A percentile compares a stretch with the other conserved stretches of the same genome.
Conservation (phyloP, 805 yeast species). For the Spathaspora girioi region DNA sequence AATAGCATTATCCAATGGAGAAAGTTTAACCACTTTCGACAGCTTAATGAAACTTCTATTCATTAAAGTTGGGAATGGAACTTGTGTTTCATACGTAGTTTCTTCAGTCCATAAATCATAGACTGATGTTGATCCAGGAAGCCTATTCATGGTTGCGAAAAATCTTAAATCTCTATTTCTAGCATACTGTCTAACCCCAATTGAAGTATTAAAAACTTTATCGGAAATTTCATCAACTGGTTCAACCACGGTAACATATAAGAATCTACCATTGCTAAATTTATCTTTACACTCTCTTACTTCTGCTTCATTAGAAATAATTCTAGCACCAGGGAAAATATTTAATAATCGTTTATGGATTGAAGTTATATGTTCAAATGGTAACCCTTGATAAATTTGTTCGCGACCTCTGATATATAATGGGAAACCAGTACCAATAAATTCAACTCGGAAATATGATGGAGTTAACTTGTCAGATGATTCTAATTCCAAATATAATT, state of each 20-base stretch:
- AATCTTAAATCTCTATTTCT: conserved; percentile 69
- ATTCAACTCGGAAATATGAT: conserved; percentile 73
- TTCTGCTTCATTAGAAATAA: conserved; percentile 57
- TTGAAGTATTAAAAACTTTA: conserved; percentile 43
- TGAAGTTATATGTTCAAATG: conserved; percentile 83
- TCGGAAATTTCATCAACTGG: conserved; percentile 57
- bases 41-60: conserved; percentile 70
- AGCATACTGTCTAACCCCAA: conserved; percentile 69
- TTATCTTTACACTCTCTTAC: conserved; percentile 47
- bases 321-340: conserved; percentile 77
- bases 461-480: conserved; percentile 70
- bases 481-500: conserved; percentile 64
- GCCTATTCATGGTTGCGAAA: conserved; percentile 64
- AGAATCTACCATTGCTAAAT: conserved; percentile 65
- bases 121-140: conserved; percentile 70
- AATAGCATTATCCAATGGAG: conserved; percentile 85
- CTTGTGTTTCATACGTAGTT: conserved; percentile 67
- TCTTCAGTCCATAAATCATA: conserved; percentile 88
- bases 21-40: conserved; percentile 49
- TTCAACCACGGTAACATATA: conserved; percentile 68
- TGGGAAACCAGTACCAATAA: conserved; percentile 85
- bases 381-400: conserved; percentile 80
- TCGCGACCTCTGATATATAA: conserved; percentile 67
- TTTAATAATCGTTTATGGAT: conserved; percentile 73
- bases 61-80: conserved; percentile 85